Conservation (phyloP, 805 yeast genomes). For the Barnettozyma siamensis region DNA sequence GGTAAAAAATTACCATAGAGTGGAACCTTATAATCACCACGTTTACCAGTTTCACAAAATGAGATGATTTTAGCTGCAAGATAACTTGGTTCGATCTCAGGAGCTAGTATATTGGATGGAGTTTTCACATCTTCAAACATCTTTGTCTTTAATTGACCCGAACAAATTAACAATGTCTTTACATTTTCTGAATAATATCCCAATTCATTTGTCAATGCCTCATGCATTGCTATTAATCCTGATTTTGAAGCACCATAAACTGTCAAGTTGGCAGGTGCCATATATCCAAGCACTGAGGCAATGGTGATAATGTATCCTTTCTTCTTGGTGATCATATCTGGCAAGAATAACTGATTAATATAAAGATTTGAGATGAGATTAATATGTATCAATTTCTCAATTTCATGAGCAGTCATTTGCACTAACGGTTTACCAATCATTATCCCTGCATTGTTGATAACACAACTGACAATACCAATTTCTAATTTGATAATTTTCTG, state of each 20-base stretch:
- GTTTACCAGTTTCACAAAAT: conserved; percentile 52
- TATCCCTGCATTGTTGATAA: conserved; percentile 86
- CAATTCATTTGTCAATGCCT: conserved; percentile 66
- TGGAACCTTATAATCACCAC: conserved; percentile 71
- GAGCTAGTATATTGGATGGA: conserved; percentile 75
- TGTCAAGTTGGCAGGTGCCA: conserved; percentile 72
- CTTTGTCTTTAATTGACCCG: conserved; percentile 77
- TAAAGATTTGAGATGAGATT: conserved; percentile 68
- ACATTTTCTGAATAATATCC: conserved; percentile 51
- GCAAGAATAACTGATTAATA: conserved; percentile 64
- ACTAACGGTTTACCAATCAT: conserved; percentile 51
- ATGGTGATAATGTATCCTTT: conserved; percentile 78
- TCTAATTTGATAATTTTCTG: conserved; percentile 36
- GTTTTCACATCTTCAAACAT: conserved; percentile 72
- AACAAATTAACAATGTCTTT: conserved; percentile 71
- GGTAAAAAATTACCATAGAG: conserved; percentile 74
- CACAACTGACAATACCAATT: conserved; percentile 57
- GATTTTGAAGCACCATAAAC: conserved; percentile 91
- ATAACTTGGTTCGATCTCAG: conserved; percentile 63
- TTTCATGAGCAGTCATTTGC: conserved; percentile 49
- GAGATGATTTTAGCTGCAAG: conserved; percentile 56
- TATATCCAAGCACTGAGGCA: conserved; percentile 79
- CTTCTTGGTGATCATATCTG: conserved; percentile 53
- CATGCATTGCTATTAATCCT: conserved; percentile 80
- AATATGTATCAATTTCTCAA: conserved; percentile 57